Base-by-base conservation (phyloP, 768 basidiomycete genomes). In the Mycena kentingensis region DNA sequence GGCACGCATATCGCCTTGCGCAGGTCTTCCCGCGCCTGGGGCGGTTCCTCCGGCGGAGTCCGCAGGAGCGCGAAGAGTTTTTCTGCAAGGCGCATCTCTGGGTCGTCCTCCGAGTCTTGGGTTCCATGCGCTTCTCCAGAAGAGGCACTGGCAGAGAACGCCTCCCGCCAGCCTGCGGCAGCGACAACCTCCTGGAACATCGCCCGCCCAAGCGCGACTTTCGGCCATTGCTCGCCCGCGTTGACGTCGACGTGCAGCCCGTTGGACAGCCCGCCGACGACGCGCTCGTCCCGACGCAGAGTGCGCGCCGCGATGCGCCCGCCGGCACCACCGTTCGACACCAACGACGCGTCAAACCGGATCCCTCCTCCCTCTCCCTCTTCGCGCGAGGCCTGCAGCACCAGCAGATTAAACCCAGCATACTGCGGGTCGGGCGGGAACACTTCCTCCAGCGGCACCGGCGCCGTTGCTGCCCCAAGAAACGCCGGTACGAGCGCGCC, bases 341-440 rank as follows among this genome's bases (percentile, higher is more conserved):
- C 77, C 57, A 82, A 73, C 25, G 73, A 67, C 16, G 79, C 76
- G 60, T 83, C 79, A 5, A 6, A 12, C 26, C 46, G 34, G 64
- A 83, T 85, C 24, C 67, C 61, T 38, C 84, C 62, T 28, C 60
- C 41, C 37, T 51, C 63, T 56, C 65, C 25, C 34, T n/a, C 48
- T 7, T 60, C 43, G 49, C 35, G 32, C 32, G 61, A 44, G 57
- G 84, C 79, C 21, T 78, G 72, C 52, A 93, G 73, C 52, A 91
- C 78, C 52, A 91, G 73, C 25, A 92, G 66, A 68, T 92, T 93
- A 77, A 93, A 93, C 3, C 91, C 91, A 41, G 90, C 87, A 65
- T 83, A 90, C 60, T 72, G 67, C 15, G 75, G 71, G 55, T 82
- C 77, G 49, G 68, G 65, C 54, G 76, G 72, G 44, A 77, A 67